phyloP scores from a whole-genome alignment of 2,329 filamentous ascomycete species.

The Huntiella bhutanensis region DNA sequence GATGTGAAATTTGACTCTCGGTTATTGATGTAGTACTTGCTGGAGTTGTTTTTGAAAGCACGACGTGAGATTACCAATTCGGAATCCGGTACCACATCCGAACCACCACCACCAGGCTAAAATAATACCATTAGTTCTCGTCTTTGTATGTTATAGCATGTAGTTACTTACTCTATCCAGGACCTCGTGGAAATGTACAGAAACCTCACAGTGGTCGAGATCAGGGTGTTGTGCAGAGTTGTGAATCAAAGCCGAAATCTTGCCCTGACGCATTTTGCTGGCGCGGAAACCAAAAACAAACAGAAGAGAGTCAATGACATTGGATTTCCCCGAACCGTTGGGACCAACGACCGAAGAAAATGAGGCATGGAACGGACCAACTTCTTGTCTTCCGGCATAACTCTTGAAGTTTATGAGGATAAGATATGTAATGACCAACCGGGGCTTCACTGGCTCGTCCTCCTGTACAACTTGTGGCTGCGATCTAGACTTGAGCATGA shows the following conservation, averaged over 20 bases:
- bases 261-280: constrained; percentile 98
- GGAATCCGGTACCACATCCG: constrained; percentile 64
- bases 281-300: constrained; percentile 99
- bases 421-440: constrained; percentile 83
- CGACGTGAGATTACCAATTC: constrained; percentile 73
- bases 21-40: constrained; percentile 93
- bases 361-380: constrained; percentile 89
- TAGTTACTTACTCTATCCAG: constrained; percentile 48
- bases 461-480: constrained; percentile 50
- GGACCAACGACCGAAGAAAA: constrained; percentile 97
- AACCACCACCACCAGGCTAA: constrained; percentile 49
- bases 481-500: constrained; percentile 70
- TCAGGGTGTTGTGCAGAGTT: constrained; percentile 80
- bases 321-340: constrained; percentile 95
- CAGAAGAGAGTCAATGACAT: constrained; percentile 91
- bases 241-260: constrained; percentile 93
- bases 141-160: no score
- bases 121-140: background rate
- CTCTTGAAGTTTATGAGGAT: constrained; percentile 97
- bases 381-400: constrained; percentile 86
- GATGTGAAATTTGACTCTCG: constrained; percentile 80
- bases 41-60: constrained; percentile 94
- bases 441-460: constrained; percentile 56
- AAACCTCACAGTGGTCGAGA: constrained; percentile 80
- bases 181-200: constrained; percentile 91